These are phyloP conservation scores for Nematocida displodere DNA, from an alignment of 371 early-diverging fungal species.

Conservation along the genomic window DNA sequence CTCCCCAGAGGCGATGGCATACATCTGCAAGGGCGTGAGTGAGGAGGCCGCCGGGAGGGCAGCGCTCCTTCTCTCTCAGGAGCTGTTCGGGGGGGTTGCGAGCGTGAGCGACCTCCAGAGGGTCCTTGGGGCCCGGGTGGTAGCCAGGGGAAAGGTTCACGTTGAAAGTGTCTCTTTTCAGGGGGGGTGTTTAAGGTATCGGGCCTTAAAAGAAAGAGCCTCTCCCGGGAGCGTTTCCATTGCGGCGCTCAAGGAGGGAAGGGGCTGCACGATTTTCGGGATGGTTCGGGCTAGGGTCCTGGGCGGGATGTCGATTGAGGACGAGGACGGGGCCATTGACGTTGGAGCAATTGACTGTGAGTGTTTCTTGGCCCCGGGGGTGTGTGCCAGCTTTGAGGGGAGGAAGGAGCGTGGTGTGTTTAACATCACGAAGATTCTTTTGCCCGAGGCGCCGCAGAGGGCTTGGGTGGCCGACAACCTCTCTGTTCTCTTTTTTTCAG, in stretches of 20 bases:
- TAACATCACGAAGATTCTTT: background rate
- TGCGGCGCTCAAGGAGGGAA: conserved; percentile 12
- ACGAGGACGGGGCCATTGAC: conserved; percentile 13
- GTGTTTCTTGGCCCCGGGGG: conserved; percentile 25
- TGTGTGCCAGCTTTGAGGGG: conserved; percentile 34
- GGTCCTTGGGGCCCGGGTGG: background rate
- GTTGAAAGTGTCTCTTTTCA: background rate
- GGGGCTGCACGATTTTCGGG: conserved; percentile 9
- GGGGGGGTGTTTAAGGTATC: background rate
- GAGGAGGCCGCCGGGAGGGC: background rate
- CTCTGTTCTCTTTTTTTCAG: conserved; percentile 1
- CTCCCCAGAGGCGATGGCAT: background rate
- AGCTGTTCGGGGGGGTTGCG: background rate
- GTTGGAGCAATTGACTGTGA: conserved; percentile 2
- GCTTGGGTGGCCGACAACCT: background rate
- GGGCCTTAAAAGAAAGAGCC: background rate
- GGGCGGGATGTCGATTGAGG: conserved; percentile 6
- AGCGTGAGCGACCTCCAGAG: background rate
- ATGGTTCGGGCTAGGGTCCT: conserved; percentile 7
- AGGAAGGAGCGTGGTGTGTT: background rate
- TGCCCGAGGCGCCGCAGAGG: background rate
- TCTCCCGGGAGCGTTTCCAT: background rate
- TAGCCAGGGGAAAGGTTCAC: background rate
- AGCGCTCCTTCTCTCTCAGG: background rate
- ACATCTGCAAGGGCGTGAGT: background rate